These are phyloP conservation scores for Wickerhamomyces chambardii DNA, from an alignment of 805 yeast species.

Conservation along the genomic window DNA sequence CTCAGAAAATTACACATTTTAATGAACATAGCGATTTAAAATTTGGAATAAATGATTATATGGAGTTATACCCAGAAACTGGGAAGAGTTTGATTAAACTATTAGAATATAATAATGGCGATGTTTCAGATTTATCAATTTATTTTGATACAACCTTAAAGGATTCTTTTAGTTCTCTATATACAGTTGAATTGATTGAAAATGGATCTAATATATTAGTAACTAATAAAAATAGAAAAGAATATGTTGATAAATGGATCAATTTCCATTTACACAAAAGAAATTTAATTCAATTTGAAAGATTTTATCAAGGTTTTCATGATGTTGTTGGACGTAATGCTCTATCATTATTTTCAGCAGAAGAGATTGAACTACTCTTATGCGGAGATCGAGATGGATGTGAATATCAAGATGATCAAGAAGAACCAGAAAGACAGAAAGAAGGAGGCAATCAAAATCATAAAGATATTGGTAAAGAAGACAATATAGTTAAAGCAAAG, in stretches of 20 bases:
- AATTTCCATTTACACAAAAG: constrained; percentile 51
- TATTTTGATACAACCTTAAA: constrained; percentile 53
- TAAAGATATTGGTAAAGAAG: too few relatives aligned
- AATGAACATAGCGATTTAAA: constrained; percentile 12
- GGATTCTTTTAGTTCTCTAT: constrained; percentile 34
- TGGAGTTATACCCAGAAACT: constrained; percentile 60
- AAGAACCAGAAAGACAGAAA: too few relatives aligned
- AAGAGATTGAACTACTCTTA: constrained; percentile 69
- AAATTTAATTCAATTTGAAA: constrained; percentile 39
- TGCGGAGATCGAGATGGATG: constrained; percentile 44
- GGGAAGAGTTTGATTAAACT: constrained; percentile 41
- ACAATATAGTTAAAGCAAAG: too few relatives aligned
- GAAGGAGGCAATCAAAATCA: too few relatives aligned
- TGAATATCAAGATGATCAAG: too few relatives aligned
- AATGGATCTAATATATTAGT: constrained; percentile 53
- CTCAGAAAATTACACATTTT: too few relatives aligned
- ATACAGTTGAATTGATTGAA: constrained; percentile 41
- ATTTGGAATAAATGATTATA: constrained; percentile 53
- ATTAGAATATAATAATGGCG: constrained; percentile 30
- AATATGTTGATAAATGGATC: constrained; percentile 56
- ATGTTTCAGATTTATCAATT: constrained; percentile 42
- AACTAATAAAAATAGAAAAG: constrained; percentile 43
- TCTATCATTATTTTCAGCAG: constrained; percentile 67
- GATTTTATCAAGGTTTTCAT: constrained; percentile 65
- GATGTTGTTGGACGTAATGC: constrained; percentile 77